phyloP scores from a whole-genome alignment of 306 rosid species.

The Pyrus pyrifolia region DNA sequence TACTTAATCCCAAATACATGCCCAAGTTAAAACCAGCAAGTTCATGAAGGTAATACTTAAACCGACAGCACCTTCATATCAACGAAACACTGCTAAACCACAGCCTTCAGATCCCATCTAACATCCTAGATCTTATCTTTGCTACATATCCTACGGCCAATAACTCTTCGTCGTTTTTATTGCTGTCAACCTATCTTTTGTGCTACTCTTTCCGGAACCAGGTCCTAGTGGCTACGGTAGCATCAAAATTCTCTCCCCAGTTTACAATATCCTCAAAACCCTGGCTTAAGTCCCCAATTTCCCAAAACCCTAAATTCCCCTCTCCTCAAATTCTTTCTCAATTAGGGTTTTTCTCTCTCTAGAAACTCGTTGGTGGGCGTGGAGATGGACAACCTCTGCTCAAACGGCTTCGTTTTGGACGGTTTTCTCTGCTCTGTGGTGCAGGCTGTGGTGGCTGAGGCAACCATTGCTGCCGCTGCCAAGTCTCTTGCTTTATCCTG shows the following conservation, averaged over 20 bases:
- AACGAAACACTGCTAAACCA: background rate
- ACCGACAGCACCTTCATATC: background rate
- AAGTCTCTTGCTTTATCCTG: conserved; percentile 33
- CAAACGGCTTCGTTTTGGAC: conserved; percentile 9
- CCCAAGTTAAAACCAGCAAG: background rate
- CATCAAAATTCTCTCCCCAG: background rate
- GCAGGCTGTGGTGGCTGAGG: conserved; percentile 32
- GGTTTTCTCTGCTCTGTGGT: conserved; percentile 31
- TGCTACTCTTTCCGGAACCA: background rate
- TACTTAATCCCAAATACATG: background rate
- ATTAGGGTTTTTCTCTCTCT: background rate
- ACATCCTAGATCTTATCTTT: background rate
- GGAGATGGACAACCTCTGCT: conserved; percentile 18
- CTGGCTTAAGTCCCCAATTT: conserved; percentile 16
- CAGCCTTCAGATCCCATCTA: background rate
- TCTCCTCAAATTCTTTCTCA: background rate
- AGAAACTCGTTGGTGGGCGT: background rate
- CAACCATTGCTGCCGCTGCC: conserved; percentile 36
- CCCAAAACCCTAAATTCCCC: conserved; percentile 17
- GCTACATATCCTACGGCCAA: background rate
- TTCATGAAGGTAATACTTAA: background rate
- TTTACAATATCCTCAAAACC: conserved; percentile 22
- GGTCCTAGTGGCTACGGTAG: background rate
- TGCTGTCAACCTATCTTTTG: background rate
- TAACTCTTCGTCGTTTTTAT: background rate